These are phyloP conservation scores for Moelleriella libera DNA, from an alignment of 2,329 filamentous ascomycete genomes.

Conservation along the genomic window DNA sequence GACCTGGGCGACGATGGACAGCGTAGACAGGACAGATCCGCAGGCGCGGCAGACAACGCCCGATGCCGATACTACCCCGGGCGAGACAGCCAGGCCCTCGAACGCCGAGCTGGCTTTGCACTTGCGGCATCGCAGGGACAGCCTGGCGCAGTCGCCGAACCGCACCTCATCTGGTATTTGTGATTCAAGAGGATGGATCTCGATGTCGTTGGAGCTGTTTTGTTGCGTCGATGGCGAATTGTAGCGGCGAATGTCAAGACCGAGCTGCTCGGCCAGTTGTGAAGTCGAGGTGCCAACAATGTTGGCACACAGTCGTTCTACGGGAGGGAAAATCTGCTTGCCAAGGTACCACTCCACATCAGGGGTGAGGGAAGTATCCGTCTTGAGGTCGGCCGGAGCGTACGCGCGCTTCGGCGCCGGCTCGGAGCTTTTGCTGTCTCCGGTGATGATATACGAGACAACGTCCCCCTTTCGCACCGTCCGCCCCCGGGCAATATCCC, in stretches of 20 bases:
- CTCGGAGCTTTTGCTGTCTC: conserved; percentile 51
- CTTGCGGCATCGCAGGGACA: conserved; percentile 65
- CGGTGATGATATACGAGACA: conserved; percentile 87
- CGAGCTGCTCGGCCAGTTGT: conserved; percentile 82
- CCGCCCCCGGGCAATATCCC: conserved; percentile 77
- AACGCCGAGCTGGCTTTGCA: conserved; percentile 65
- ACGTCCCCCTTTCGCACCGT: conserved; percentile 86
- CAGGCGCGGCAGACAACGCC: conserved; percentile 68
- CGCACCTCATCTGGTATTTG: conserved; percentile 86
- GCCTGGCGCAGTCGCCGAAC: conserved; percentile 66
- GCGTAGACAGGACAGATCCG: conserved; percentile 45
- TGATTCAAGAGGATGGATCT: conserved; percentile 84
- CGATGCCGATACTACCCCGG: conserved; percentile 50
- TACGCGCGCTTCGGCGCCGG: conserved; percentile 79
- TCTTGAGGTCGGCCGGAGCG: conserved; percentile 68
- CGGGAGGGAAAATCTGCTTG: conserved; percentile 96
- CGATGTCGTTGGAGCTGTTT: conserved; percentile 42
- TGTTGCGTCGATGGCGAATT: conserved; percentile 28
- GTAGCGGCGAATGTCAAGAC: conserved; percentile 82
- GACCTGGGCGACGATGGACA: conserved; percentile 74
- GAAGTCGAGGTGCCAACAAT: conserved; percentile 86
- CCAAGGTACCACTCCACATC: conserved; percentile 97
- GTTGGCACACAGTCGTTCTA: conserved; percentile 93
- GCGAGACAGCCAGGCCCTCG: conserved; percentile 53
- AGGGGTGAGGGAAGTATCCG: conserved; percentile 60